Evolutionary conservation across 2,329 filamentous ascomycete genomes (phyloP), one percentile per base, ranked within the genome.

Genomic region (Cladosporium sp.): DNA sequence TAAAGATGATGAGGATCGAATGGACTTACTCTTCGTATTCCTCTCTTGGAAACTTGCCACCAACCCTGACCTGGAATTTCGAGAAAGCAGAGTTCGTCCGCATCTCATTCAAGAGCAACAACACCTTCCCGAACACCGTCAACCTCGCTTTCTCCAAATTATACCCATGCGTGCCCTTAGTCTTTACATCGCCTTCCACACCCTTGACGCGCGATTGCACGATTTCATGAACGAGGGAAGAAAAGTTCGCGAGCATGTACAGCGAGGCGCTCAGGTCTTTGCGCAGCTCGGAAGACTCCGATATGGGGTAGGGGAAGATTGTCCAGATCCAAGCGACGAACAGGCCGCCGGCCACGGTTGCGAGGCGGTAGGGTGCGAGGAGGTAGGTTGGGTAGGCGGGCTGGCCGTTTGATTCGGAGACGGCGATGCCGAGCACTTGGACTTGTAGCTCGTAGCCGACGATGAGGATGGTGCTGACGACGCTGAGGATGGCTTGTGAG

Each of bases 271-370:
- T 84, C 1, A 90, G 71, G 55, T 85, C 83, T 56, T 80, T 80
- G 7, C 86, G 78, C 6, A 91, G 73, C 59, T 82, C 80, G 2
- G 82, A 82, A 42, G 85, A 80, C 58, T 89, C 86, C 0, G 84
- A 84, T 36, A 88, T 75, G 0, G 86, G 85, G 54, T 78, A 85
- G 0, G 86, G 86, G 62, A 89, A 88, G 51, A 88, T 77, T 0
- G 85, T 89, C 85, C 85, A 90, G 60, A 90, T 73, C 62, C 87
- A 89, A 2, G 85, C 84, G 1, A 89, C 79, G 0, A 79, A 72
- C 33, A 85, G 78, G 45, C 86, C 86, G 1, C 74, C 84, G 0
- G 77, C 73, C 1, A 90, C 84, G 1, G 77, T 78, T 1, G 83
- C 85, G 0, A 91, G 72, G 3, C 86, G 79, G 62, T 88, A 89